Evolutionary conservation across 2,329 filamentous ascomycete genomes (phyloP), one percentile per base, ranked within the genome.

Genomic region (Calonectria hawksworthii): DNA sequence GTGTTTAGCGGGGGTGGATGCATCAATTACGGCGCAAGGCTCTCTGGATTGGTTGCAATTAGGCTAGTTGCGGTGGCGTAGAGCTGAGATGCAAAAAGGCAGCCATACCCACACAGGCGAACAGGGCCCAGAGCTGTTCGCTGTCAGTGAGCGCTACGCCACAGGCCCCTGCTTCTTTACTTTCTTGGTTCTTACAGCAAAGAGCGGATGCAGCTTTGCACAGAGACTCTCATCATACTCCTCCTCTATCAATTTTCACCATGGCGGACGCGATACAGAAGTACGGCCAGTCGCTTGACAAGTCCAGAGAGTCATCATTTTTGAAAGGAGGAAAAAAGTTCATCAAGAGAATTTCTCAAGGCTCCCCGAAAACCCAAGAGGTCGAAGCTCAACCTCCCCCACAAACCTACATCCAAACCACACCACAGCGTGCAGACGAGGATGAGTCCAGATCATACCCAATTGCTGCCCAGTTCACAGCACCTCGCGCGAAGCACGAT

Each of bases 1-100:
- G 21, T n/a, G n/a, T 32, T 10, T 28, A 13, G 16, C 21, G 32
- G 54, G 54, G 23, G 68, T 70, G 56, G 11, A 30, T 26, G 23
- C 30, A 70, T 47, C 10, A 52, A 70, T 63, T 7, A 14, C 30
- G 9, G 21, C 8, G 59, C 32, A 32, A 44, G 28, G 50, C 23
- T 34, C 26, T 10, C 26, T 34, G 50, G 38, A 59, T 13, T 34
- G 38, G 34, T 18, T 54, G 50, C 38, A n/a, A n/a, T 28, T 5
- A 13, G n/a, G 34, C 66, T 68, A 50, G 66, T 50, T 10, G 2
- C 14, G 41, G 68, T 70, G 68, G 68, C 68, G 68, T 26, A 30
- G 68, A 63, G 68, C 68, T 70, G 68, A 70, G 59, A 61, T 70
- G 68, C 36, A 51, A 51, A 51, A 54, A 63, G 67, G 67, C 67